Conservation (phyloP, 176 grass and related monocot species). For the Musa troglodytarum region DNA sequence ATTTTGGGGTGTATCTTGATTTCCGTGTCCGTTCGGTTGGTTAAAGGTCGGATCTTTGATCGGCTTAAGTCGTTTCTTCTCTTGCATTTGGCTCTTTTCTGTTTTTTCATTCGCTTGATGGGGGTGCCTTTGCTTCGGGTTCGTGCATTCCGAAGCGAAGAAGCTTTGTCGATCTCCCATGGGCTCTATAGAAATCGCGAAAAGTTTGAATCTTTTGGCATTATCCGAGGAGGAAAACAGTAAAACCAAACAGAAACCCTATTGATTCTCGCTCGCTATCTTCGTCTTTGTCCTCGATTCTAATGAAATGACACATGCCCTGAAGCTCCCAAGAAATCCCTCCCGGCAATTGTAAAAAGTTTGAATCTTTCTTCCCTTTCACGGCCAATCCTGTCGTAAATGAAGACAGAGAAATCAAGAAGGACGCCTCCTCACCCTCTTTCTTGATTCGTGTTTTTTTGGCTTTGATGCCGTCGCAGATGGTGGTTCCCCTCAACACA, state of each 20-base stretch:
- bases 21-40: no score
- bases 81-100: no score
- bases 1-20: no score
- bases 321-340: not conserved
- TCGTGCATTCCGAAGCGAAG: no score
- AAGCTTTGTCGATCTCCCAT: no score
- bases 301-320: not conserved
- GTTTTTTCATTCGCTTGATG: no score
- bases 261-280: not conserved
- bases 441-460: conserved; percentile 4
- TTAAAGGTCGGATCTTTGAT: no score
- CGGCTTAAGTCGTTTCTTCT: no score
- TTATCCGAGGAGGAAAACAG: not conserved
- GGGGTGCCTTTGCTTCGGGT: no score
- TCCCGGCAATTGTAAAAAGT: not conserved
- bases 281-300: not conserved
- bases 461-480: conserved; percentile 30
- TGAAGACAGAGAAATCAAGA: not conserved
- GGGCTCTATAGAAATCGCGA: no score
- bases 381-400: not conserved
- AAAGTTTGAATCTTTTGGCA: no score
- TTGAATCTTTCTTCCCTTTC: not conserved
- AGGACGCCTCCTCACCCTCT: not conserved
- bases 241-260: not conserved
- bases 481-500: conserved; percentile 70